Conservation (phyloP, 768 basidiomycete genomes). For the Amanita fuliginea region DNA sequence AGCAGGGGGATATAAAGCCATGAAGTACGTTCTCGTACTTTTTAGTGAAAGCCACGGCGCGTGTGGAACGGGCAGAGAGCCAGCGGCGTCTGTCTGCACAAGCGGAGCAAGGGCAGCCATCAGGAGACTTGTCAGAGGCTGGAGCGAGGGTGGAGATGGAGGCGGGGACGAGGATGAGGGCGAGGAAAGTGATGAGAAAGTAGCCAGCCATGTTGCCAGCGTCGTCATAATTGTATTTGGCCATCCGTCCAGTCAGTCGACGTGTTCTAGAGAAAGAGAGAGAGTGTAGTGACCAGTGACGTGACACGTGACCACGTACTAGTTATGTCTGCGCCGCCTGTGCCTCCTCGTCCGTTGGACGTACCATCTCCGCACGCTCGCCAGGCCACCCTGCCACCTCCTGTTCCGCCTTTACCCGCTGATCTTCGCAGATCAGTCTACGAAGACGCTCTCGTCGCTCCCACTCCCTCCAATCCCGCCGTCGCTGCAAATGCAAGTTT, state of each 20-base stretch:
- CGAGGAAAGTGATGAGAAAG: slow-evolving; percentile 85
- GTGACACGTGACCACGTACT: too few relatives aligned
- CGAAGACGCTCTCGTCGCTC: slow-evolving; percentile 48
- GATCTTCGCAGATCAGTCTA: slow-evolving; percentile 24
- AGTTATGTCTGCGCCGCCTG: slow-evolving; percentile 15
- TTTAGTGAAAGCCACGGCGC: slow-evolving; percentile 30
- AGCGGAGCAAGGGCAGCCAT: slow-evolving; percentile 51
- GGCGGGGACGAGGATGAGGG: slow-evolving; percentile 70
- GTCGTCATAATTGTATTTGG: slow-evolving; percentile 81
- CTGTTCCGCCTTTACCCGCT: slow-evolving; percentile 39
- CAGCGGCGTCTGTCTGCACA: slow-evolving; percentile 46
- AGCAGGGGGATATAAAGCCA: not conserved
- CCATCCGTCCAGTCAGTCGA: slow-evolving; percentile 30
- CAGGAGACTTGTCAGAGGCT: slow-evolving; percentile 20
- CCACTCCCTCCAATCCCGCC: slow-evolving; percentile 23
- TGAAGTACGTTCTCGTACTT: slow-evolving; percentile 37
- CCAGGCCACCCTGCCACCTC: slow-evolving; percentile 23
- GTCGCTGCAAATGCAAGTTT: slow-evolving; percentile 51
- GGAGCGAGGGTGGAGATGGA: slow-evolving; percentile 43
- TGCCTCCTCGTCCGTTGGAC: slow-evolving; percentile 17
- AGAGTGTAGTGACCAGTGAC: too few relatives aligned
- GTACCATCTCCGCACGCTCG: slow-evolving; percentile 4
- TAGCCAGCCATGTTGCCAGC: slow-evolving; percentile 80
- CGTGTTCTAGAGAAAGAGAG: not conserved
- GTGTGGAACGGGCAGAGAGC: slow-evolving; percentile 28